Base-by-base conservation (phyloP, 2,329 filamentous ascomycete species). In the Aspergillus eucalypticola region DNA sequence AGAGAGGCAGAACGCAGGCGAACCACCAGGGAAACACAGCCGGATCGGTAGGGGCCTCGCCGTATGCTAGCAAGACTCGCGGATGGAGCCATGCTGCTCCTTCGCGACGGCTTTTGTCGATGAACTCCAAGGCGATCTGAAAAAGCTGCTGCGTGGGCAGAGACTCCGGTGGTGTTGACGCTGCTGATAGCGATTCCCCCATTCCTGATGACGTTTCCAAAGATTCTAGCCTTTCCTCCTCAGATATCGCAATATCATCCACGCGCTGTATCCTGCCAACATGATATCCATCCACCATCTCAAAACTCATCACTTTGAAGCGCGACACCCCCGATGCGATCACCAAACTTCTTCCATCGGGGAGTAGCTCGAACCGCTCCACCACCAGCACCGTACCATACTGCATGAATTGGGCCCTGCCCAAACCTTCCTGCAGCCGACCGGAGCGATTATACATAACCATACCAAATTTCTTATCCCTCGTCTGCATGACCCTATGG, bases 11-110 rank as follows among this genome's bases (percentile, higher is more conserved):
- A 19, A 95, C 87, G 69, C 87, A 91, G 8, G 90, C 92, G 66
- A 96, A 89, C 93, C 93, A 97, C 83, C 92, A 96, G 0, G 92
- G 90, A 66, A 96, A 95, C 1, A 86, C 74, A 3, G 88, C 88
- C 0, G 91, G 88, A 69, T 96, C 91, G 15, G 85, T 81, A 0
- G 92, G 92, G 19, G 88, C 89, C 60, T 90, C 86, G 11, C 92
- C 92, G 65, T 94, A 95, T 5, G 90, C 87, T 32, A 86, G 79
- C 29, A 93, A 79, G 35, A 93, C 88, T 8, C 88, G 85, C 42
- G 87, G 83, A 58, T 90, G 86, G 27, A 96, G 79, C 92, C 91
- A 96, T 0, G 85, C 84, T 0, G 88, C 89, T 60, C 88, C 90
- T 56, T 86, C 81, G 5, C 82, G 81, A 56, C 86, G 84, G 85